Evolutionary conservation across 345 rosid genomes (phyloP).

Genomic region (Erysimum cheiranthoides): DNA sequence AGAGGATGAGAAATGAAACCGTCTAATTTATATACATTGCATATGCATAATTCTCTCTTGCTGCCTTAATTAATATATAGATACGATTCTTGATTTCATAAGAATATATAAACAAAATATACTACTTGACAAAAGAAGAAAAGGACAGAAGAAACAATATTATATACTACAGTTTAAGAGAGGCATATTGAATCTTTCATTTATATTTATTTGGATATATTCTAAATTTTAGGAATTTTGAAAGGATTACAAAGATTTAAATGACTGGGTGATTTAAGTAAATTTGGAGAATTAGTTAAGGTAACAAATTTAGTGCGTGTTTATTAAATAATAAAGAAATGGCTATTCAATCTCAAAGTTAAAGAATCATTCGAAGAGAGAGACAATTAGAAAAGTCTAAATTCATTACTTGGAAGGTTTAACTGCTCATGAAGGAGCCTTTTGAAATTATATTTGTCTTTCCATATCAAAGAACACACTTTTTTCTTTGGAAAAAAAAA

Average conservation of each 20-base stretch:
- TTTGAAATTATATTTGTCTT: too few species aligned
- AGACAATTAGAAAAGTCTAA: too few species aligned
- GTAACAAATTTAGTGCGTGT: neutral
- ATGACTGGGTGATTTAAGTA: neutral
- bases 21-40: neutral
- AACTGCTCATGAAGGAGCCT: too few species aligned
- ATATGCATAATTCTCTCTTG: neutral
- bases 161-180: neutral
- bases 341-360: neutral
- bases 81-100: slow-evolving; percentile 5
- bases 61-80: neutral
- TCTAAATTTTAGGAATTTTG: neutral
- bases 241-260: neutral
- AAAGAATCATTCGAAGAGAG: neutral
- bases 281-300: neutral
- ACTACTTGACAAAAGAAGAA: neutral
- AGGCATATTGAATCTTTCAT: neutral
- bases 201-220: neutral
- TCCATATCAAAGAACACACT: neutral
- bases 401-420: too few species aligned
- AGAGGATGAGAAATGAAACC: neutral
- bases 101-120: neutral
- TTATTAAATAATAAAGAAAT: too few species aligned
- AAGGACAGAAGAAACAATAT: neutral
- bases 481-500: too few species aligned